phyloP scores from a whole-genome alignment of 345 rosid species.

The Salix suchowensis region DNA sequence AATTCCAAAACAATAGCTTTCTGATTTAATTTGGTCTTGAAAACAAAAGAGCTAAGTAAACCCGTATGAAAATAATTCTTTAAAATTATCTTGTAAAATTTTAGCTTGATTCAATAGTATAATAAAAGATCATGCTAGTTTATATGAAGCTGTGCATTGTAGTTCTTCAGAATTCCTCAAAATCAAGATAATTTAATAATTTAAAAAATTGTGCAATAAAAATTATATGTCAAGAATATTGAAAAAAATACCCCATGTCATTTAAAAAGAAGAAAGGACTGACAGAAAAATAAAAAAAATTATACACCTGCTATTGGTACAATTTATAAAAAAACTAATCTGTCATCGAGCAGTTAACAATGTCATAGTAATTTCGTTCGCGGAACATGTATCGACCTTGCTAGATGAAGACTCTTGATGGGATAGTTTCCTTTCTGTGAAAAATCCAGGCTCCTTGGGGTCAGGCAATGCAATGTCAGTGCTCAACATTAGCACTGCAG shows the following conservation, averaged over 20 bases:
- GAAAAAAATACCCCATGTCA: too few species aligned
- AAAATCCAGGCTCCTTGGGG: conserved; percentile 28
- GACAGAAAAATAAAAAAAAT: neutral
- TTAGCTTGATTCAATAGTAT: too few species aligned
- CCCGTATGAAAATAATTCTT: too few species aligned
- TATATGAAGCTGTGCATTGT: too few species aligned
- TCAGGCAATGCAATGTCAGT: conserved; percentile 19
- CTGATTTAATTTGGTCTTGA: too few species aligned
- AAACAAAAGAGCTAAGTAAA: neutral
- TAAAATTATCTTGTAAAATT: too few species aligned
- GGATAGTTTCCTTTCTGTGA: conserved; percentile 14
- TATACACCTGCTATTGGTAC: neutral
- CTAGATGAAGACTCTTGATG: conserved; percentile 12
- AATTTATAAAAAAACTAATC: neutral
- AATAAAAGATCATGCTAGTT: too few species aligned
- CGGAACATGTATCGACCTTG: conserved; percentile 5
- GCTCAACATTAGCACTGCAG: conserved; percentile 17
- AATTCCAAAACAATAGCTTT: too few species aligned
- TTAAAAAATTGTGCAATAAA: too few species aligned
- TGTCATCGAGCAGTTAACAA: conserved; percentile 10
- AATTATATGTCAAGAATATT: too few species aligned
- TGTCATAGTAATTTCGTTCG: conserved; percentile 15
- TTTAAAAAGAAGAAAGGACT: neutral
- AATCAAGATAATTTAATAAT: too few species aligned
- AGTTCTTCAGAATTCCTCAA: too few species aligned